Evolutionary conservation across 257 asterid genomes (phyloP), one percentile per base, ranked within the genome.

Genomic region (Salvia rosmarinus): DNA sequence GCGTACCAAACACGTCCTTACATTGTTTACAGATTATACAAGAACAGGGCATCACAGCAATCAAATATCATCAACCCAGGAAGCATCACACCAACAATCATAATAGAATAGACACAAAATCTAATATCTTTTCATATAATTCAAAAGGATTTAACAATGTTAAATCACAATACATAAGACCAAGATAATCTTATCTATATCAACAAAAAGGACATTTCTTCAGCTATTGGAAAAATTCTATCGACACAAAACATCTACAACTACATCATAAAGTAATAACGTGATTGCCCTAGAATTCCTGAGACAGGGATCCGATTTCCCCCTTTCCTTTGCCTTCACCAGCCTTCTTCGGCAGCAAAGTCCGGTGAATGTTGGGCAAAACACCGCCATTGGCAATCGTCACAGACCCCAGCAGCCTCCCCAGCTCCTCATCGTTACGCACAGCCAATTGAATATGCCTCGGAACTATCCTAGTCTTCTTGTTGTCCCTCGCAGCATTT

Each of bases 401-500:
- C 49, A 85, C 90, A 0, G 85, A 56, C 1, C 87, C 88, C 68
- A 87, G 11, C 50, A 87, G 67, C 78, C 68, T 83, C n/a, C 86
- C 71, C 44, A 85, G 66, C 81, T 85, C 93, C 63, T 72, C 90
- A 0, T 87, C 90, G 23, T 87, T 87, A 80, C 87, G 82, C 50
- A 87, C 93, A 0, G 90, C 90, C 13, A 85, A 28, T 37, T 85
- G 93, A 20, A 87, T 81, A 14, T 87, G 90, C 82, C 93, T 76
- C 0, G 93, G 93, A 20, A 81, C 32, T 2, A 87, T 87, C 78
- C 90, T 50, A 17, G 65, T 83, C 86, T 87, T 87, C 85, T 87
- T 87, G 54, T 85, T 87, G 21, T 87, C 93, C 54, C 93, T 82
- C 0, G 93, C 93, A 11, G 93, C 93, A 77, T 85, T 85, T n/a